These are phyloP conservation scores for Pinus tabuliformis DNA, from an alignment of 75 land plant genomes.

Conservation along the genomic window DNA sequence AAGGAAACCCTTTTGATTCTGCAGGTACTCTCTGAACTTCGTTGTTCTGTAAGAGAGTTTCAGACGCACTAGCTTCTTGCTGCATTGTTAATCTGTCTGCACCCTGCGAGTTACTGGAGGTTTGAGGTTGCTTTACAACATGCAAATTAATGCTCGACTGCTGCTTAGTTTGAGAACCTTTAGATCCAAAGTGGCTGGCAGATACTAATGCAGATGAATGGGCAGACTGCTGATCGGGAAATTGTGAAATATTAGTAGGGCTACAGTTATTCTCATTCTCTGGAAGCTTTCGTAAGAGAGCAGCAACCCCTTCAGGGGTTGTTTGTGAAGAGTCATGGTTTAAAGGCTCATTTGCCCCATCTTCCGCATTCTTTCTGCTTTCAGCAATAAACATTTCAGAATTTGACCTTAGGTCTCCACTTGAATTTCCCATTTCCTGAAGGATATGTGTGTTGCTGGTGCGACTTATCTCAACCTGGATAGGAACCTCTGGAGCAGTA, in stretches of 20 bases:
- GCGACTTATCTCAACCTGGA: slow-evolving; percentile 1
- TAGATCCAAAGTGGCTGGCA: background rate
- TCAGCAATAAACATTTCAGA: background rate
- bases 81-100: slow-evolving; percentile 6
- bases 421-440: background rate
- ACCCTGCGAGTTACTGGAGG: slow-evolving; percentile 1
- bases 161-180: background rate
- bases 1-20: background rate
- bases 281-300: background rate
- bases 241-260: background rate
- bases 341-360: background rate
- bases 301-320: background rate
- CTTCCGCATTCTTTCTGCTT: background rate
- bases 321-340: background rate
- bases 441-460: background rate
- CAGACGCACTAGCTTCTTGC: background rate
- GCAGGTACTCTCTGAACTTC: background rate
- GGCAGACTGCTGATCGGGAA: background rate
- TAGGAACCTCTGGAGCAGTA: background rate
- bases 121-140: slow-evolving; percentile 3
- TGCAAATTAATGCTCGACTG: background rate
- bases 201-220: background rate
- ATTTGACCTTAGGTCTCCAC: slow-evolving; percentile 2
- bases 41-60: background rate
- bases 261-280: slow-evolving; percentile 1